phyloP scores from a whole-genome alignment of 2,329 filamentous ascomycete species.

The Exophiala oligosperma region DNA sequence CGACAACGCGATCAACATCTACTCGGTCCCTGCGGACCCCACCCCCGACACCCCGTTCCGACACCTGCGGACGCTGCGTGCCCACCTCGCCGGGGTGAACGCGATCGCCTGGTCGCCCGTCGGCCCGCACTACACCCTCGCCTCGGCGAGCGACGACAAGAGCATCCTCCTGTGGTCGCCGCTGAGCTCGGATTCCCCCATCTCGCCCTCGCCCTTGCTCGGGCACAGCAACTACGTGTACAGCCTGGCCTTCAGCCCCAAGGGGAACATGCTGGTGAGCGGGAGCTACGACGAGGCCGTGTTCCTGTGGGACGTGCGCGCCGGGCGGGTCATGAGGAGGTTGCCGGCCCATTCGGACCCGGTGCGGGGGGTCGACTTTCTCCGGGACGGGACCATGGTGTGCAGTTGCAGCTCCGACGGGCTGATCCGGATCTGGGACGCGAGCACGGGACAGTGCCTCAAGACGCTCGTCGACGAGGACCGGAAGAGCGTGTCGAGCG shows the following conservation, averaged over 20 bases:
- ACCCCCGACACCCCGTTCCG: constrained; percentile 65
- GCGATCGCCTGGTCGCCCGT: constrained; percentile 95
- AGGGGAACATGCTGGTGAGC: constrained; percentile 93
- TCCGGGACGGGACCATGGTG: constrained; percentile 85
- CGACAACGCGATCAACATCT: constrained; percentile 88
- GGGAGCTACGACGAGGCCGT: constrained; percentile 97
- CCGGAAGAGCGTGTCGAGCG: constrained; percentile 83
- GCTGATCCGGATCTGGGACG: constrained; percentile 93
- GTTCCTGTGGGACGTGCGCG: constrained; percentile 92
- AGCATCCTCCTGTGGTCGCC: constrained; percentile 89
- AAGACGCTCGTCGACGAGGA: constrained; percentile 95
- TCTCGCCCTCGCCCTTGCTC: constrained; percentile 55
- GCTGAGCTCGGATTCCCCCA: constrained; percentile 57
- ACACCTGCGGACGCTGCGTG: constrained; percentile 85
- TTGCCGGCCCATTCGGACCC: constrained; percentile 94
- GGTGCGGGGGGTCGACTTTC: constrained; percentile 90
- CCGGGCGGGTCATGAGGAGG: constrained; percentile 82
- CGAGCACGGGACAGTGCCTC: constrained; percentile 89
- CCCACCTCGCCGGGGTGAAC: constrained; percentile 88
- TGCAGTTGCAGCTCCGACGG: constrained; percentile 91
- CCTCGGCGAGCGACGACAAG: constrained; percentile 94
- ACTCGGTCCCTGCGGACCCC: constrained; percentile 39
- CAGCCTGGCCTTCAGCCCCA: constrained; percentile 91
- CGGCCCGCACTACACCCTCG: constrained; percentile 68
- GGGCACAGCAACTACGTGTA: constrained; percentile 98